Evolutionary conservation across 2,329 filamentous ascomycete species (phyloP), one percentile per base, ranked within the genome.

Genomic region (Aspergillus persii): DNA sequence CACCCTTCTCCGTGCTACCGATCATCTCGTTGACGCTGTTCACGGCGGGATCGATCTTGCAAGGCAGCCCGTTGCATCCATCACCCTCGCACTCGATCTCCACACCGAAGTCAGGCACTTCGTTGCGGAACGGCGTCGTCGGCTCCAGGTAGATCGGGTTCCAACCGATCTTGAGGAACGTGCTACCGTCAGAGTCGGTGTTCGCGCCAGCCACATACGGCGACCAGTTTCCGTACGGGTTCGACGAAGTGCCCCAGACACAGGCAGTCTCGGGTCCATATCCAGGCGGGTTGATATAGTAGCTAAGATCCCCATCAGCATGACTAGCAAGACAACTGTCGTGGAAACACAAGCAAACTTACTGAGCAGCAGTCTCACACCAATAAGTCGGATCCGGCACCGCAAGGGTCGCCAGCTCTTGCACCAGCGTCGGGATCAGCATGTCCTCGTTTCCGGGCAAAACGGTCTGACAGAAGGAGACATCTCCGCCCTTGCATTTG

Each of bases 391-490:
- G 76, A 58, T 81, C 87, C 8, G 90, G 90, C 39, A 93, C 89
- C 53, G 90, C 89, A 56, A 94, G 79, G 31, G 81, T 83, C n/a
- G 80, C 79, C 27, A 69, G 74, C 62, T 80, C 77, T 26, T 80
- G 69, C 50, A 92, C 86, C 62, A 86, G 75, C n/a, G 89, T 93
- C 15, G 89, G 89, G 68, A 92, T 92, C 66, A 92, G 80, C 89
- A 93, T 93, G 61, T 88, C 88, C 77, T 93, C 90, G 68, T 91
- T 89, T 53, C 90, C 90, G 18, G 90, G 90, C 61, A 92, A 76
- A 12, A 92, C 88, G 4, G 90, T 93, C 76, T 93, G 90, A 75
- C 90, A 93, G 76, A 90, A 91, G 2, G 90, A 85, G 56, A 92
- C 83, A 12, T 81, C 70, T 39, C 84, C 53, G 39, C 84, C 55